Base-by-base conservation (phyloP, 2,329 filamentous ascomycete species). In the Camillea tinctor region DNA sequence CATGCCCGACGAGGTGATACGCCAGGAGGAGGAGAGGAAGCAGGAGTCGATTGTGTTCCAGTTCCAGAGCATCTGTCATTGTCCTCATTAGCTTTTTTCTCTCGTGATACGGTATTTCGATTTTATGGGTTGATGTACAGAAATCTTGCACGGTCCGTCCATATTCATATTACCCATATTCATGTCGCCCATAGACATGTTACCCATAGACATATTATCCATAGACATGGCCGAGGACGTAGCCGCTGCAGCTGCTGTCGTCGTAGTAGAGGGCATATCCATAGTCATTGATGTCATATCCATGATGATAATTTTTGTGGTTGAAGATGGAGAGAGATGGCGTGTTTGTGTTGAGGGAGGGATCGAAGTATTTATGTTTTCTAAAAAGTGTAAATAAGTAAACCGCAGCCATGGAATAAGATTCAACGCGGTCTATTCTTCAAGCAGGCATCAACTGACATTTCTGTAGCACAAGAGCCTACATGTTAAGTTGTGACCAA, bases 31-130 rank as follows among this genome's bases (percentile, higher is more conserved):
- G 22, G 88, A 77, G 70, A 95, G 82, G 81, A 95, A 94, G 76
- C 87, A 92, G 20, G 87, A 76, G 71, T 90, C 86, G 71, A 90
- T 78, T 2, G 87, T 89, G 73, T 90, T 81, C 88, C 88, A 91
- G 74, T 92, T 93, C 88, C 89, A 92, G 49, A 91, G 79, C 90
- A 92, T 93, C 88, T 91, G 59, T 6, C 19, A 2, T 1, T 11
- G 15, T 40, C 2, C 1, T 48, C 13, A 54, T 64, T 60, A 66
- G 61, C 21, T 23, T 24, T 30, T 17, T 40, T 17, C 4, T 24
- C 4, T 13, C 1, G 9, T n/a, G 20, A 36, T 26, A 30, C 13
- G 7, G 8, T 4, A 26, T 13, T 9, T 53, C 19, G 24, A 15
- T n/a, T 26, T 36, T 7, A 17, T 26, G 6, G 22, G 51, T 26